Percentiles rank a stretch among this genome's conserved stretches.
Conservation (phyloP, 129 eudicot genomes). For the Erigeron canadensis region DNA sequence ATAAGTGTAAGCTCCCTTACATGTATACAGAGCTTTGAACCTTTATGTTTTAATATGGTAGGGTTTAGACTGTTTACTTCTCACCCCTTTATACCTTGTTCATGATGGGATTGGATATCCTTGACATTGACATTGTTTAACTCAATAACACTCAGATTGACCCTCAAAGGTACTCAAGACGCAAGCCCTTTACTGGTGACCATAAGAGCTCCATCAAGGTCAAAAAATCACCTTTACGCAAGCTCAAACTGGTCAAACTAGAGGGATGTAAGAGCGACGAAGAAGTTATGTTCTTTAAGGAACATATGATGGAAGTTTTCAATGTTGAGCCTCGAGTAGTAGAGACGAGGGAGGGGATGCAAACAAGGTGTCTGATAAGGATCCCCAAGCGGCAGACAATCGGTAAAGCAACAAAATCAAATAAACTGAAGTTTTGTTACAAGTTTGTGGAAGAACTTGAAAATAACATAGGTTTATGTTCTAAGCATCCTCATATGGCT, state of each 20-base stretch:
- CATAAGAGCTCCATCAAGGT: background rate
- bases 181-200: constrained; percentile 4
- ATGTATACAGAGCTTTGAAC: too few species aligned
- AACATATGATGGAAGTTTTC: constrained; percentile 21
- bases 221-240: constrained; percentile 9
- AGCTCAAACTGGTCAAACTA: constrained; percentile 15
- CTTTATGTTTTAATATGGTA: too few species aligned
- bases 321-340: constrained; percentile 17
- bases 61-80: too few species aligned
- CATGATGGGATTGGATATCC: background rate
- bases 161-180: background rate
- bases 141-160: constrained; percentile 5
- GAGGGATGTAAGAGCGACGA: constrained; percentile 8
- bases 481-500: constrained; percentile 25
- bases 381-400: background rate
- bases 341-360: constrained; percentile 13
- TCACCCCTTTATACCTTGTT: background rate
- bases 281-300: constrained; percentile 9
- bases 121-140: background rate
- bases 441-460: constrained; percentile 5
- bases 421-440: background rate
- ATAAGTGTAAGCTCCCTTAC: constrained; percentile 11
- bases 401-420: background rate
- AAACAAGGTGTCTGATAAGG: background rate
- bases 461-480: constrained; percentile 12